These are phyloP conservation scores for Hirschfeldia incana DNA, from an alignment of 345 rosid genomes.

Conservation along the genomic window DNA sequence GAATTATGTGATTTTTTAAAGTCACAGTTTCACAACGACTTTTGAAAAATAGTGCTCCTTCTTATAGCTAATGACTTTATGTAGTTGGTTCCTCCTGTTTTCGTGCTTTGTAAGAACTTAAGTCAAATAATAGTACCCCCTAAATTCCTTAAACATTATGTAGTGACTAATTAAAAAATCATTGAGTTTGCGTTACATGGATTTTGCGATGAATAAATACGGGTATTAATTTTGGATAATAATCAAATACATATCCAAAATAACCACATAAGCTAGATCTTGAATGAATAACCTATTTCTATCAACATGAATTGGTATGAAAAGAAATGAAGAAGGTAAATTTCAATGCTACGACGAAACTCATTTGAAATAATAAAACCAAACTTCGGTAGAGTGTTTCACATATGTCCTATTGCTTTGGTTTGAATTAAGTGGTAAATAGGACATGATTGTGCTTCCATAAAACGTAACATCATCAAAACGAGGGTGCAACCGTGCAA, in stretches of 20 bases:
- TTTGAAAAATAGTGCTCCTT: neutral
- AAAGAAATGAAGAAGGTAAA: neutral
- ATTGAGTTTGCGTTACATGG: neutral
- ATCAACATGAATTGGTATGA: neutral
- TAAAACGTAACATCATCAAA: constrained; percentile 16
- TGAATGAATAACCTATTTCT: neutral
- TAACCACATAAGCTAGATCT: neutral
- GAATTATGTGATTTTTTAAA: neutral
- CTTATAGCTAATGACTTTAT: neutral
- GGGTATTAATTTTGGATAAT: neutral
- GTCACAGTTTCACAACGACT: neutral
- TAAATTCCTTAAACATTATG: neutral
- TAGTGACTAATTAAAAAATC: neutral
- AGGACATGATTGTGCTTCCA: constrained; percentile 25
- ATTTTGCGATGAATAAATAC: neutral
- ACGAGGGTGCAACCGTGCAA: constrained; percentile 30
- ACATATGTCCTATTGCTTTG: neutral
- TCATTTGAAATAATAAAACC: neutral
- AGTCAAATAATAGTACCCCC: neutral
- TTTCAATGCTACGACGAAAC: neutral
- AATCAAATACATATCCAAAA: neutral
- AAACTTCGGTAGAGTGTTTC: neutral
- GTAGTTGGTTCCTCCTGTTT: neutral
- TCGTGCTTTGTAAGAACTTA: neutral
- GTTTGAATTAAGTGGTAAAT: constrained; percentile 4